Percentiles rank a stretch among this genome's conserved stretches.
These are phyloP conservation scores for Coprinopsis marcescibilis DNA, from an alignment of 768 basidiomycete species.

Conservation along the genomic window DNA sequence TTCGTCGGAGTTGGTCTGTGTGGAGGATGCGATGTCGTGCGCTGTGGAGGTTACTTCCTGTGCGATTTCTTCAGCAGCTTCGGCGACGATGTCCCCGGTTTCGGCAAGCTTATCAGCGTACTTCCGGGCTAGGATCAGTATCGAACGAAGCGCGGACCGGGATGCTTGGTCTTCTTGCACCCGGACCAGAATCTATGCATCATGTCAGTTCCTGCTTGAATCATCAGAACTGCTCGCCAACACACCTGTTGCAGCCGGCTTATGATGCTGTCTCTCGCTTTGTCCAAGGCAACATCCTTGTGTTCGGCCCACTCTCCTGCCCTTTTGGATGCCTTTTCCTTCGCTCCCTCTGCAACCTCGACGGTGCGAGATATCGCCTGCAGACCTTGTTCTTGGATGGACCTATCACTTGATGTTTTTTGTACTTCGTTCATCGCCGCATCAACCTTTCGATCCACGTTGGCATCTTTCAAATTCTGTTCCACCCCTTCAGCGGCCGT, in stretches of 20 bases:
- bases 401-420: background rate
- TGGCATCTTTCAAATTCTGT: constrained; percentile 13
- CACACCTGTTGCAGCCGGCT: constrained; percentile 26
- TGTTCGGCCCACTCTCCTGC: constrained; percentile 17
- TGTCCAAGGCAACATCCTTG: constrained; percentile 16
- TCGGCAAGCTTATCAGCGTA: constrained; percentile 24
- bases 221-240: background rate
- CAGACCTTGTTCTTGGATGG: background rate
- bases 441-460: constrained; percentile 19
- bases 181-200: constrained; percentile 21
- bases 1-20: background rate
- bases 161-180: constrained; percentile 27
- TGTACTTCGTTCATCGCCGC: constrained; percentile 13
- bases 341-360: background rate
- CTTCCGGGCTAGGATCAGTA: constrained; percentile 27
- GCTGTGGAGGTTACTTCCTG: constrained; percentile 6
- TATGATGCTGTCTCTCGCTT: constrained; percentile 21
- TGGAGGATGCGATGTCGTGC: background rate
- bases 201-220: background rate
- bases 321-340: constrained; percentile 4
- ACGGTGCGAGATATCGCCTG: background rate
- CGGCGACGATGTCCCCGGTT: constrained; percentile 10
- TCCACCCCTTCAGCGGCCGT: constrained; percentile 28
- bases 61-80: constrained; percentile 9
- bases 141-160: constrained; percentile 24